Evolutionary conservation across 768 basidiomycete species (phyloP), one percentile per base, ranked within the genome.

Genomic region (Podaxis sp.): DNA sequence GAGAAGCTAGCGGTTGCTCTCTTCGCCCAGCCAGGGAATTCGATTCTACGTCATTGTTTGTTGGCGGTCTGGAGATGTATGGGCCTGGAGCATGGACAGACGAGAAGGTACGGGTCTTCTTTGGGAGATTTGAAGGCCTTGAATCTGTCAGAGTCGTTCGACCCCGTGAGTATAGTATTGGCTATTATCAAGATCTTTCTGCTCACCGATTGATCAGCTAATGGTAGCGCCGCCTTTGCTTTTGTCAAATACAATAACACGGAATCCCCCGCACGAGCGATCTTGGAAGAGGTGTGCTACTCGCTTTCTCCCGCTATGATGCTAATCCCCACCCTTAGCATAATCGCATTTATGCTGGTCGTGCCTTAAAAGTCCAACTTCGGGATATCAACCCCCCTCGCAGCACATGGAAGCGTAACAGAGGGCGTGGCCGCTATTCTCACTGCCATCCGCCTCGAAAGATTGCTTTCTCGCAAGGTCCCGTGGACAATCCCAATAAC

Each of bases 291-390:
- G 80, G 92, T 90, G 57, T 46, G 68, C 65, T 22, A 33, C 30
- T 38, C 28, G 40, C 19, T 15, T 39, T 22, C 15, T 28, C 38
- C 28, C 51, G 59, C 11, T 22, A 26, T 12, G 26, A 28, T 22
- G 49, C 51, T 62, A 4, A 44, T 59, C 17, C 52, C 44, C 22
- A 2, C 33, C 52, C 52, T n/a, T 48, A 93, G 91, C 87, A 92
- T 66, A 88, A 90, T 70, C 85, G 84, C 48, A 71, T 86, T 13
- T 80, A 88, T 61, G 84, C 86, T 58, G 90, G 90, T 28, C 86
- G 89, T 51, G 78, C 85, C 3, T 86, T 93, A 71, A 85, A 90
- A 19, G 90, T 93, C 39, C 89, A 92, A 66, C 75, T 92, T 40
- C 82, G 90, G 48, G 89, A 91, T 65, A 83, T 82, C 68, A 85